Base-by-base conservation (phyloP, 768 basidiomycete species). In the Amyloporia xantha region DNA sequence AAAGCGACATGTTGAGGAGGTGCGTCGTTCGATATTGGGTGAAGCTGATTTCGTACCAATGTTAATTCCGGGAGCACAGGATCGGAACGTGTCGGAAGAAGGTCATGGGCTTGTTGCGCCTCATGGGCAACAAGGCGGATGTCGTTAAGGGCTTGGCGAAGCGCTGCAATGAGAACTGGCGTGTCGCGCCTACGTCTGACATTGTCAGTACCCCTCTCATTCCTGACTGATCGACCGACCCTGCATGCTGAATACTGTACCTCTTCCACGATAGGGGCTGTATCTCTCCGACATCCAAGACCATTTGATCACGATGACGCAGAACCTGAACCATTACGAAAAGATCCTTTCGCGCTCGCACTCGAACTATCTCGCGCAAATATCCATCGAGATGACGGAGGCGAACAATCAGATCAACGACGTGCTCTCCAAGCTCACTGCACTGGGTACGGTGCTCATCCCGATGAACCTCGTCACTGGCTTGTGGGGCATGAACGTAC, bases 341-440 rank as follows among this genome's bases (percentile, higher is more conserved):
- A 99, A 98, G 75, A 98, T 99, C 62, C 76, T 99, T 7, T 98
- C 95, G 3, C 85, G 96, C 35, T 97, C 95, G 35, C 96, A 99
- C 68, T 97, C 94, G 30, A 99, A 99, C 65, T 99, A 99, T 70
- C 84, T 99, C 44, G 96, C 96, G 1, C 96, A 98, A 62, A 99
- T 99, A 58, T 96, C 93, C 37, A 98, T 99, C 68, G 96, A 98
- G 72, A 99, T 98, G 95, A 95, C 92, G 28, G 94, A 97, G 60
- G 96, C 96, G 36, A 99, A 99, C 70, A 99, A 99, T 67, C 93
- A 98, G 71, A 99, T 98, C 72, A 99, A 99, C 69, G 93, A 98
- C 62, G 96, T 99, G 2, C 80, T 98, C 4, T 91, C 90, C 4
- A 97, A 97, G 72, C 74, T 99, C 52, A 98, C 96, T 0, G 95